Percentiles rank a stretch among this genome's conserved stretches.
phyloP scores from a whole-genome alignment of 768 basidiomycete genomes.

The Termitomyces sp. region DNA sequence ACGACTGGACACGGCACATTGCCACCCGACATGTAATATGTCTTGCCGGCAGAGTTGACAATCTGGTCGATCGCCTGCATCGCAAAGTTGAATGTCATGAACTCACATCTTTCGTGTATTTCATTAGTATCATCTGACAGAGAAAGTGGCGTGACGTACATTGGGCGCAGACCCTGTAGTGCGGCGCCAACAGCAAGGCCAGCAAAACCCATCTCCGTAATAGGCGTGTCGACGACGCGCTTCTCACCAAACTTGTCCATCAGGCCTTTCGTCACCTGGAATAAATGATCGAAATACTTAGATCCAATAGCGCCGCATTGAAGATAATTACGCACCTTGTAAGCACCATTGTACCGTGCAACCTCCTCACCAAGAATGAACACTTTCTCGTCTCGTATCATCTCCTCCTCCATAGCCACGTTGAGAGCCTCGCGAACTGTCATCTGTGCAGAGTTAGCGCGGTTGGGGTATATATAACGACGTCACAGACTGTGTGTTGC shows the following conservation, averaged over 20 bases:
- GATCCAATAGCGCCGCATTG: background rate
- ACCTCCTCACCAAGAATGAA: slow-evolving; percentile 98
- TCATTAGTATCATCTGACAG: slow-evolving; percentile 8
- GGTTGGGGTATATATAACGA: slow-evolving; percentile 13
- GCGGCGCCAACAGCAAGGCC: slow-evolving; percentile 95
- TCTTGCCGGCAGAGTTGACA: slow-evolving; percentile 99
- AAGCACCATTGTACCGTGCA: slow-evolving; percentile 96
- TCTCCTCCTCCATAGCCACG: slow-evolving; percentile 98
- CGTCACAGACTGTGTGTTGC: slow-evolving; percentile 33
- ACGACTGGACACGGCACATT: slow-evolving; percentile 98
- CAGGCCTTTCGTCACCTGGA: slow-evolving; percentile 93
- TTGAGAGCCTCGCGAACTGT: slow-evolving; percentile 98
- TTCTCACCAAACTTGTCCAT: slow-evolving; percentile 99
- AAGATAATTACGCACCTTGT: slow-evolving; percentile 58
- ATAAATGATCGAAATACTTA: slow-evolving; percentile 7
- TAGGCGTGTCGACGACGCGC: slow-evolving; percentile 95
- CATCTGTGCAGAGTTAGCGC: slow-evolving; percentile 50
- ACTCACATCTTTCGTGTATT: slow-evolving; percentile 71
- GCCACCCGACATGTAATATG: slow-evolving; percentile 99
- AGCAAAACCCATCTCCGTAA: slow-evolving; percentile 98
- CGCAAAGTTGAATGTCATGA: slow-evolving; percentile 99
- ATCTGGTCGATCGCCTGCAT: slow-evolving; percentile 99
- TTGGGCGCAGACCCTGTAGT: slow-evolving; percentile 88
- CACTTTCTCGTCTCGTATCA: slow-evolving; percentile 91
- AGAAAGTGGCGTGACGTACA: slow-evolving; percentile 42